A percentile compares a stretch with the other conserved stretches of the same genome.
Evolutionary conservation across 257 asterid genomes (phyloP).

Genomic region (Solanum ahanhuiri): DNA sequence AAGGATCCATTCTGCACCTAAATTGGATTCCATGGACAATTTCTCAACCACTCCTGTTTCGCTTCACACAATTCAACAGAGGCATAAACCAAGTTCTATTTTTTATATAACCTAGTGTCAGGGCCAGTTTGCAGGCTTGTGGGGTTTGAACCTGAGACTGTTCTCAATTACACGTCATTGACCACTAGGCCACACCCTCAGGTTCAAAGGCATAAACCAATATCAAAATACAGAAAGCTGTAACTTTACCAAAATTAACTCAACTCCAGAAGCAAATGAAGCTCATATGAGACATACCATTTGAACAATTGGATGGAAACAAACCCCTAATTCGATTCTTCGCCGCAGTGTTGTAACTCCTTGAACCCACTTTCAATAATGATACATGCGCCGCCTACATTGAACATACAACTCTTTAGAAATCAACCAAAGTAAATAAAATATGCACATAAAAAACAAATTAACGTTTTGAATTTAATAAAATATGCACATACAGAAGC

Average conservation of each 20-base stretch:
- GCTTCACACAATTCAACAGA: neutral
- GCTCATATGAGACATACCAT: neutral
- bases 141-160: neutral
- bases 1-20: neutral
- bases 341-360: neutral
- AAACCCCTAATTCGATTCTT: neutral
- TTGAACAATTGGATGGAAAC: neutral
- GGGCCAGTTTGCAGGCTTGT: neutral
- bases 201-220: neutral
- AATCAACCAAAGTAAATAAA: neutral
- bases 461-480: neutral
- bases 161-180: neutral
- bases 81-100: neutral
- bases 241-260: neutral
- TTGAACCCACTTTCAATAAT: neutral
- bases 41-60: neutral
- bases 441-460: neutral
- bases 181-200: neutral
- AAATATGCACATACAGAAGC: neutral
- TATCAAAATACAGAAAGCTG: neutral
- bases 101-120: neutral
- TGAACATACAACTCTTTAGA: neutral
- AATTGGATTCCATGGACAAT: neutral
- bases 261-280: neutral
- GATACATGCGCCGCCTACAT: neutral